phyloP scores from a whole-genome alignment of 2,329 filamentous ascomycete species.

The Proliferodiscus dingleyae region DNA sequence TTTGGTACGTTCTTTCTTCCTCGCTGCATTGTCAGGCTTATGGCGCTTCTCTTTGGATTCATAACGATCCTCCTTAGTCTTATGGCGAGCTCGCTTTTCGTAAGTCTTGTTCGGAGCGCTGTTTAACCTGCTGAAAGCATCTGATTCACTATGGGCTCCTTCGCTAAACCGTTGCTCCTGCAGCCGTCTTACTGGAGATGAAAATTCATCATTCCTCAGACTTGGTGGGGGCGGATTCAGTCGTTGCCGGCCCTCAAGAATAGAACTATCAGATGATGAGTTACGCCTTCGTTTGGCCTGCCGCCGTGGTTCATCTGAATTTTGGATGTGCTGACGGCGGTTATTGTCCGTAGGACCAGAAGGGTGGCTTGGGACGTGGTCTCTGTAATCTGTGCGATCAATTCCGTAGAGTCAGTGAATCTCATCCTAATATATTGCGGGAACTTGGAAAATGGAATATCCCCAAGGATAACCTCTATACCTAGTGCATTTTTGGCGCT shows the following conservation, averaged over 20 bases:
- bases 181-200: neutral
- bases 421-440: neutral
- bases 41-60: constrained; percentile 37
- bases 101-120: constrained; percentile 20
- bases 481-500: neutral
- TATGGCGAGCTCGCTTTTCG: constrained; percentile 49
- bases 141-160: constrained; percentile 4
- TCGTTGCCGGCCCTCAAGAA: constrained; percentile 12
- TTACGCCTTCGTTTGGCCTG: constrained; percentile 8
- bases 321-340: neutral
- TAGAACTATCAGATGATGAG: constrained; percentile 24
- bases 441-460: neutral
- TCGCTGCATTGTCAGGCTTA: constrained; percentile 17
- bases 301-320: neutral
- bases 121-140: neutral
- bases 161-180: neutral
- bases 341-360: neutral
- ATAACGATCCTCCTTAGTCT: constrained; percentile 53
- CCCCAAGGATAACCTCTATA: neutral
- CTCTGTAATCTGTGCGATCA: neutral
- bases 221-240: neutral
- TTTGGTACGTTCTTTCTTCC: constrained; percentile 1
- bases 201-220: neutral
- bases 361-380: neutral
- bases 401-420: neutral